Evolutionary conservation across 768 basidiomycete genomes (phyloP).

Genomic region (Pleurotus citrinopileatus): DNA sequence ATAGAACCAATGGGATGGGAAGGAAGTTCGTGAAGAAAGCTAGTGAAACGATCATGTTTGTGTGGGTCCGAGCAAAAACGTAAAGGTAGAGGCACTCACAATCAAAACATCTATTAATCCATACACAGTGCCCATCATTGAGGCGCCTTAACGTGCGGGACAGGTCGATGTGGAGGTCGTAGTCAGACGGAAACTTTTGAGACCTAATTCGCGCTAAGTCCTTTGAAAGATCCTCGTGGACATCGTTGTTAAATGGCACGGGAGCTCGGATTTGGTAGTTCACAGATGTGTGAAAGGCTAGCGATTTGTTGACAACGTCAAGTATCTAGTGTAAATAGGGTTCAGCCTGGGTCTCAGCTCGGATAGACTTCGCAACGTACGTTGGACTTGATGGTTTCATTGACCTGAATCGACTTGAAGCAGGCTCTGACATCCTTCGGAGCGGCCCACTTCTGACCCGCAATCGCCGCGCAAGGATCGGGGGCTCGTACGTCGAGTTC

Average conservation of each 20-base stretch:
- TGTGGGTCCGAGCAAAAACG: not conserved
- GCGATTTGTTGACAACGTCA: slow-evolving; percentile 54
- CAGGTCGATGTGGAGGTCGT: slow-evolving; percentile 54
- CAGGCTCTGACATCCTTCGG: slow-evolving; percentile 52
- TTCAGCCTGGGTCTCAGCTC: not conserved
- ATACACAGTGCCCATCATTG: slow-evolving; percentile 58
- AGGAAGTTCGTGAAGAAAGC: slow-evolving; percentile 24
- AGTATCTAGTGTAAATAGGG: slow-evolving; percentile 37
- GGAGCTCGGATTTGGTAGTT: slow-evolving; percentile 60
- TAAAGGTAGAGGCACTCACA: slow-evolving; percentile 23
- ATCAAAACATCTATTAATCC: slow-evolving; percentile 56
- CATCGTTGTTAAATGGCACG: slow-evolving; percentile 47
- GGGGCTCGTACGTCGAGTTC: not conserved
- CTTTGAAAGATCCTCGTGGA: slow-evolving; percentile 52
- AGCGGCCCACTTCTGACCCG: slow-evolving; percentile 52
- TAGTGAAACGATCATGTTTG: slow-evolving; percentile 11
- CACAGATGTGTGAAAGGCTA: slow-evolving; percentile 60
- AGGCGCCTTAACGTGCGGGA: slow-evolving; percentile 51
- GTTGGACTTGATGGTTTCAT: slow-evolving; percentile 45
- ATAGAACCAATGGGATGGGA: slow-evolving; percentile 44
- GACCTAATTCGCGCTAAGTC: slow-evolving; percentile 47
- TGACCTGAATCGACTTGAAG: slow-evolving; percentile 45
- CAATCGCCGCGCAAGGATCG: slow-evolving; percentile 53
- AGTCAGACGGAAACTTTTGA: slow-evolving; percentile 46
- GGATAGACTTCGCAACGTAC: slow-evolving; percentile 27